Percentiles rank a stretch among this genome's conserved stretches.
phyloP scores from a whole-genome alignment of 2,329 filamentous ascomycete genomes.

The Tolypocladium capitatum region DNA sequence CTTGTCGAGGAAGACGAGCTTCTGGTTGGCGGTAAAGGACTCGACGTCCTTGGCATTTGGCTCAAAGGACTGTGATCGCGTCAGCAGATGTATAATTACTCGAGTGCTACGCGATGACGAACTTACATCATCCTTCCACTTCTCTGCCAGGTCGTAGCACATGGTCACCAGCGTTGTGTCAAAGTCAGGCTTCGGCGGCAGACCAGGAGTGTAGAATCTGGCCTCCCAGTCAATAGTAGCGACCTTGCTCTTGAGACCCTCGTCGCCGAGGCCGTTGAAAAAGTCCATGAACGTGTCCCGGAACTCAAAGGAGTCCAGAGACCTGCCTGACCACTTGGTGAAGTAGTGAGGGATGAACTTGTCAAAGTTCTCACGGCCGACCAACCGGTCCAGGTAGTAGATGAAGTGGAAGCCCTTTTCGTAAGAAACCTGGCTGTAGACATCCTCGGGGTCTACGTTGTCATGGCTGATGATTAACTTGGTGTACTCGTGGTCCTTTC shows the following conservation, averaged over 20 bases:
- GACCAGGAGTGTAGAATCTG: slow-evolving; percentile 77
- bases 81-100: slow-evolving; percentile 2
- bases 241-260: slow-evolving; percentile 49
- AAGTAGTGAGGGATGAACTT: slow-evolving; percentile 96
- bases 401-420: slow-evolving; percentile 95
- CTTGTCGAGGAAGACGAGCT: slow-evolving; percentile 78
- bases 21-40: slow-evolving; percentile 72
- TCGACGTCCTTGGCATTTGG: slow-evolving; percentile 58
- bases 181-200: slow-evolving; percentile 82
- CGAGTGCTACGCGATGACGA: slow-evolving; percentile 12
- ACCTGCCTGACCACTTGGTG: slow-evolving; percentile 68
- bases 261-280: slow-evolving; percentile 55
- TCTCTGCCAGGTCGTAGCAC: slow-evolving; percentile 69
- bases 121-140: slow-evolving; percentile 57
- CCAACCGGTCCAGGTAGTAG: slow-evolving; percentile 74
- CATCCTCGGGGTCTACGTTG: slow-evolving; percentile 87
- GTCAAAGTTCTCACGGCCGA: slow-evolving; percentile 81
- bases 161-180: slow-evolving; percentile 77
- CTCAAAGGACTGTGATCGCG: slow-evolving; percentile 35
- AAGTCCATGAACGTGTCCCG: slow-evolving; percentile 77
- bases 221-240: slow-evolving; percentile 75
- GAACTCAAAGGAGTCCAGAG: slow-evolving; percentile 89
- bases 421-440: slow-evolving; percentile 85
- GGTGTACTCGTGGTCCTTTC: slow-evolving; percentile 80
- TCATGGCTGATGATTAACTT: slow-evolving; percentile 80